Conservation (phyloP, 805 yeast genomes). For the Ogataea henricii region DNA sequence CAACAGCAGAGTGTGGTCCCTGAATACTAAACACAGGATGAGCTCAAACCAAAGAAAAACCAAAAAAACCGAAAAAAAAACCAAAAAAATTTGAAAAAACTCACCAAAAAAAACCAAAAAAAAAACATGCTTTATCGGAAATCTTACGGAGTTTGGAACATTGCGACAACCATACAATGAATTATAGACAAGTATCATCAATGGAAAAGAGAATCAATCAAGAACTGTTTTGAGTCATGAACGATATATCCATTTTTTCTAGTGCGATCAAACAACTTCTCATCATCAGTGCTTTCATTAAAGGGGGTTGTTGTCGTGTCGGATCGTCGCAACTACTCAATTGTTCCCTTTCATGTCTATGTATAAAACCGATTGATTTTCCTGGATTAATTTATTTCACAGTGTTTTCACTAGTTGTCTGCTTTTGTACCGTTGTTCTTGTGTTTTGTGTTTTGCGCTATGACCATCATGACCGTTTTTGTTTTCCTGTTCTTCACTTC, state of each 20-base stretch:
- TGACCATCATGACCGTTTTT: conserved; percentile 19
- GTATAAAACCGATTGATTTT: conserved; percentile 13
- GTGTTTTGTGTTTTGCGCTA: conserved; percentile 10
- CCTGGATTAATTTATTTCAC: conserved; percentile 13
- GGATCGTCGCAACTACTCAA: conserved; percentile 1
- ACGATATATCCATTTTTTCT: conserved; percentile 6
- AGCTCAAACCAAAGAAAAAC: neutral
- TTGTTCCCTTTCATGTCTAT: conserved; percentile 3
- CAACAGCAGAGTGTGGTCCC: conserved; percentile 17
- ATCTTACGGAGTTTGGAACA: conserved; percentile 8
- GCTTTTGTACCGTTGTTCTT: conserved; percentile 13
- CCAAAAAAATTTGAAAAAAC: conserved; percentile 11
- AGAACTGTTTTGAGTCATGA: conserved; percentile 1
- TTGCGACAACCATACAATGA: conserved; percentile 6
- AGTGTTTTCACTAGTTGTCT: conserved; percentile 10
- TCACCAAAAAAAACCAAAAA: conserved; percentile 13
- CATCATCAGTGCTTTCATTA: neutral
- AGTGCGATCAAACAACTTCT: neutral
- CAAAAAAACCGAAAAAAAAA: conserved; percentile 11
- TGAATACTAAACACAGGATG: conserved; percentile 11
- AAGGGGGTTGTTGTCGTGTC: conserved; percentile 2
- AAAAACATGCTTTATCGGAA: conserved; percentile 11
- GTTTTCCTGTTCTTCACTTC: conserved; percentile 16
- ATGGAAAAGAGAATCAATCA: neutral
- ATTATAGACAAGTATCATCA: conserved; percentile 4